Conservation (phyloP, 202 grass and related monocot species). For the Brachypodium distachyon region DNA sequence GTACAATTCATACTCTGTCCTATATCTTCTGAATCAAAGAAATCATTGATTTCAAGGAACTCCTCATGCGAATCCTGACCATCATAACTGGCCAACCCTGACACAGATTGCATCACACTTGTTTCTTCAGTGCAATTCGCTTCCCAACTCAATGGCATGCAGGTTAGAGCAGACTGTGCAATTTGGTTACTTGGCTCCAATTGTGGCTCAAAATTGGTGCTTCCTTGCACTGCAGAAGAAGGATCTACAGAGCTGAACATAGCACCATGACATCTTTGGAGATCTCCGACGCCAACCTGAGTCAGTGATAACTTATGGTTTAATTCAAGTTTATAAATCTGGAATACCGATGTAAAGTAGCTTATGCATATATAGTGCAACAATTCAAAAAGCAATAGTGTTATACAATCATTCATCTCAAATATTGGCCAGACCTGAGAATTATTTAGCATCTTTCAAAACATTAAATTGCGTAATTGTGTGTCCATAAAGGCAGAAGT, state of each 20-base stretch:
- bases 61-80: constrained; percentile 44
- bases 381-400: not conserved
- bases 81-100: constrained; percentile 16
- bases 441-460: not conserved
- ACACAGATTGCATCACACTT: not conserved
- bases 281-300: constrained; percentile 8
- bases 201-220: not conserved
- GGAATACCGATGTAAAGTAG: not conserved
- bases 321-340: constrained; percentile 5
- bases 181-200: constrained; percentile 18
- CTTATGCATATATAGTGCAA: constrained; percentile 9
- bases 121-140: constrained; percentile 26
- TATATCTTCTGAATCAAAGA: constrained; percentile 42
- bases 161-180: constrained; percentile 33
- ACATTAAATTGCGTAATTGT: not conserved
- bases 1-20: constrained; percentile 28
- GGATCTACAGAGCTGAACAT: not conserved
- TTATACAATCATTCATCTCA: not conserved
- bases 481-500: not conserved
- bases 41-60: constrained; percentile 88
- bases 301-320: not conserved
- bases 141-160: constrained; percentile 22
- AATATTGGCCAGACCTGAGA: not conserved
- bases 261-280: not conserved
- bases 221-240: constrained; percentile 29